phyloP scores from a whole-genome alignment of 2,329 filamentous ascomycete genomes.

The Diaporthe vexans region DNA sequence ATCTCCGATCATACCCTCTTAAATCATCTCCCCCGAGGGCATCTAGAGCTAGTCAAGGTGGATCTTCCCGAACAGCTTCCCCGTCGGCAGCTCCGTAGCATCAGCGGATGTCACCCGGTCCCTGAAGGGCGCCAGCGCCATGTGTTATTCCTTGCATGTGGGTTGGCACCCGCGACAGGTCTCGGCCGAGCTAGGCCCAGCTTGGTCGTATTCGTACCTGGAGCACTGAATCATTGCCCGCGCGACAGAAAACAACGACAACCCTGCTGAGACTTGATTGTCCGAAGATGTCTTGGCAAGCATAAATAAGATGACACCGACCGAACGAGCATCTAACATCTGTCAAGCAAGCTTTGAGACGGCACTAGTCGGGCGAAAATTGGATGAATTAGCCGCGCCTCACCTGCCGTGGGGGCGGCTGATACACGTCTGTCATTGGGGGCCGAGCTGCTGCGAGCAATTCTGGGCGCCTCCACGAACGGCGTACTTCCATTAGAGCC shows the following conservation, averaged over 20 bases:
- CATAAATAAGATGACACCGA: constrained; percentile 30
- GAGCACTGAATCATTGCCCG: constrained; percentile 19
- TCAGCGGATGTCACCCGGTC: background rate
- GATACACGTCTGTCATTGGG: too few species aligned
- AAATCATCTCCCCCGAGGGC: background rate
- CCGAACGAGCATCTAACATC: constrained; percentile 16
- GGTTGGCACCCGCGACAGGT: background rate
- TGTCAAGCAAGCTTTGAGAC: constrained; percentile 20
- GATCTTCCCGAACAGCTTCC: constrained; percentile 9
- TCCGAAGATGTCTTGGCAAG: constrained; percentile 17
- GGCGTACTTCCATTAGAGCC: too few species aligned
- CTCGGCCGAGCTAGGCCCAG: constrained; percentile 20
- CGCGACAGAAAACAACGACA: background rate
- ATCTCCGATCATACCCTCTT: constrained; percentile 7
- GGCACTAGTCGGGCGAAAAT: constrained; percentile 22
- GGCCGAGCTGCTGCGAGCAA: too few species aligned
- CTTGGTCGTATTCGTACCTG: background rate
- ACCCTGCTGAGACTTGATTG: constrained; percentile 13
- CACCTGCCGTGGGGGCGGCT: too few species aligned
- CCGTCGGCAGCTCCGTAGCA: constrained; percentile 8
- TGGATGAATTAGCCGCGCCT: constrained; percentile 13
- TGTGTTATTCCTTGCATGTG: background rate
- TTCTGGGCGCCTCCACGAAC: too few species aligned
- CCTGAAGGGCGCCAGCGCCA: background rate
- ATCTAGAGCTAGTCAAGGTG: constrained; percentile 23